phyloP scores from a whole-genome alignment of 148 eudicot species.

The Amaranthus cruentus region DNA sequence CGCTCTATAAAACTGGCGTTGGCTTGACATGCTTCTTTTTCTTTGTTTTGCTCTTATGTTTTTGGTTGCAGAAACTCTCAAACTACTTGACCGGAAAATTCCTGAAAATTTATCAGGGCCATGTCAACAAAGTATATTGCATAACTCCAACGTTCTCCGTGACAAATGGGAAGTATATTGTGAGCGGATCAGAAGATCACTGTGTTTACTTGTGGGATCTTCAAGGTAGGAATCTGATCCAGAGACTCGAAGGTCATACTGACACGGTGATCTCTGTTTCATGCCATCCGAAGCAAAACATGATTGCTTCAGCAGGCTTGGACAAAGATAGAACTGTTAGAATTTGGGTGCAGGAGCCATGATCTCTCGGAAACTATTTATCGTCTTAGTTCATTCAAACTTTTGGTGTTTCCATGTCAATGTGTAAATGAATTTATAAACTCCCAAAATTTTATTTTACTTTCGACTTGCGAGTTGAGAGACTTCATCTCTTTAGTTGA shows the following conservation, averaged over 20 bases:
- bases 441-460: neutral
- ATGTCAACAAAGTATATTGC: constrained; percentile 58
- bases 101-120: constrained; percentile 75
- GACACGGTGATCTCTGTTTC: constrained; percentile 78
- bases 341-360: constrained; percentile 60
- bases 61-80: constrained; percentile 77
- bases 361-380: neutral
- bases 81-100: constrained; percentile 69
- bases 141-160: constrained; percentile 79
- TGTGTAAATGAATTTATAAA: neutral
- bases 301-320: constrained; percentile 85
- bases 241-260: constrained; percentile 85
- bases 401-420: neutral
- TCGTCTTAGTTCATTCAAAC: neutral
- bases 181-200: constrained; percentile 88
- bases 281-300: constrained; percentile 74
- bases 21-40: neutral
- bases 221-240: constrained; percentile 67
- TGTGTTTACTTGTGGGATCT: constrained; percentile 90
- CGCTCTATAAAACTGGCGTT: neutral
- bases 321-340: constrained; percentile 65
- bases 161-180: constrained; percentile 74
- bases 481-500: neutral
- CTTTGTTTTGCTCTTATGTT: constrained; percentile 13
- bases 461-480: neutral